Percentiles rank a stretch among this genome's conserved stretches.
Evolutionary conservation across 345 rosid genomes (phyloP).

Genomic region (Eucalyptus guilfoylei): DNA sequence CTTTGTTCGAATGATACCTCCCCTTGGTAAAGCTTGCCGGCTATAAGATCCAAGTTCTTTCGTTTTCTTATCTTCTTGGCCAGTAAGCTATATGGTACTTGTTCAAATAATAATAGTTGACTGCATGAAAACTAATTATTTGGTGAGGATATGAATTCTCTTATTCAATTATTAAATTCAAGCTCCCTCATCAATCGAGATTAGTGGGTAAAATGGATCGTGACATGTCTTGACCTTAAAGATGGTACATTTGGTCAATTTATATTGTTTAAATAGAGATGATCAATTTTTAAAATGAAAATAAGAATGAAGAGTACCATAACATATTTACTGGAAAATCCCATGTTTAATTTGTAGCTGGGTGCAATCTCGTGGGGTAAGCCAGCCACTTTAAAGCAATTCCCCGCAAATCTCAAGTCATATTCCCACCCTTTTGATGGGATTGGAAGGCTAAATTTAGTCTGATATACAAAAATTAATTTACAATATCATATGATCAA

Average conservation of each 20-base stretch:
- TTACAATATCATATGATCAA: too few relatives aligned
- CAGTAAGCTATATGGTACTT: neutral
- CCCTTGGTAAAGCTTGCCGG: neutral
- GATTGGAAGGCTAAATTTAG: neutral
- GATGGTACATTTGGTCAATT: neutral
- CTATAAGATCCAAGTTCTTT: neutral
- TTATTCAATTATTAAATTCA: neutral
- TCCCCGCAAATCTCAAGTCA: neutral
- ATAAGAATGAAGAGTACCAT: neutral
- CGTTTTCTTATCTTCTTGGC: neutral
- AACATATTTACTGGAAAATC: neutral
- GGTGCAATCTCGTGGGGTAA: neutral
- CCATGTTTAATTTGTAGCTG: neutral
- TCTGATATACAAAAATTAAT: too few relatives aligned
- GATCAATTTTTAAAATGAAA: neutral
- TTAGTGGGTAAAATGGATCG: neutral
- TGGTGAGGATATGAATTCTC: neutral
- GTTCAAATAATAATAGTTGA: too few relatives aligned
- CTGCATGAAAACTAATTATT: too few relatives aligned
- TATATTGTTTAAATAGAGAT: too few relatives aligned
- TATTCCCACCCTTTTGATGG: neutral
- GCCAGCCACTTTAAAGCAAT: neutral
- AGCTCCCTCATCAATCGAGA: neutral
- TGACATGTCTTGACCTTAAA: too few relatives aligned
- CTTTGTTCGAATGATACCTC: neutral